Evolutionary conservation across 306 rosid species (phyloP).

Genomic region (Corylus americana): DNA sequence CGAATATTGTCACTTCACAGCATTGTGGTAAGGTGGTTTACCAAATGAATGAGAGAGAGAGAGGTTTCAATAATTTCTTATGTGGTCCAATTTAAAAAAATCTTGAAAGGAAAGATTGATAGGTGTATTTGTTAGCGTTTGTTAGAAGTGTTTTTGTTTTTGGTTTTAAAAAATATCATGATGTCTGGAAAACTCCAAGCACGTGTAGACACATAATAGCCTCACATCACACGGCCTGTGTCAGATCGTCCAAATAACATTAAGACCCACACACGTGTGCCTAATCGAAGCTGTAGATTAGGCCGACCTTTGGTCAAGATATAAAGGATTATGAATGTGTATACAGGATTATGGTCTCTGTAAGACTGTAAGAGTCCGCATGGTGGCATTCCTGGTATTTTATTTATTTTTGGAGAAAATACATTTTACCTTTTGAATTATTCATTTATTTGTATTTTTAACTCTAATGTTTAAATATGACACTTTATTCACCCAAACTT

Average conservation of each 20-base stretch:
- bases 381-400: not conserved
- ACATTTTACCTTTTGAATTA: too few species aligned
- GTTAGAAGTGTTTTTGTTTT: too few species aligned
- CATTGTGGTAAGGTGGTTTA: not conserved
- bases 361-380: not conserved
- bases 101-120: too few species aligned
- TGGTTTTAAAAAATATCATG: too few species aligned
- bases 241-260: conserved; percentile 20
- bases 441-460: too few species aligned
- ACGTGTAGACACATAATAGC: conserved; percentile 5
- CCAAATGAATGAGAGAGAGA: not conserved
- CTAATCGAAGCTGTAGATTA: conserved; percentile 30
- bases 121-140: too few species aligned
- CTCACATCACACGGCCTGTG: conserved; percentile 14
- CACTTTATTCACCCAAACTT: too few species aligned
- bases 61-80: not conserved
- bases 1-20: not conserved
- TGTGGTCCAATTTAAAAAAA: not conserved
- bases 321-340: conserved; percentile 17
- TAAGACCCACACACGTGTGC: conserved; percentile 40
- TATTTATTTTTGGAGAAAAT: too few species aligned
- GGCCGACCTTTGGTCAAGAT: conserved; percentile 24
- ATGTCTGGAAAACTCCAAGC: not conserved
- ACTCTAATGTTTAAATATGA: too few species aligned
- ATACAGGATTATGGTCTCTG: not conserved